A percentile compares a stretch with the other conserved stretches of the same genome.
Conservation (phyloP, 768 basidiomycete species). For the Amanita rubescens region DNA sequence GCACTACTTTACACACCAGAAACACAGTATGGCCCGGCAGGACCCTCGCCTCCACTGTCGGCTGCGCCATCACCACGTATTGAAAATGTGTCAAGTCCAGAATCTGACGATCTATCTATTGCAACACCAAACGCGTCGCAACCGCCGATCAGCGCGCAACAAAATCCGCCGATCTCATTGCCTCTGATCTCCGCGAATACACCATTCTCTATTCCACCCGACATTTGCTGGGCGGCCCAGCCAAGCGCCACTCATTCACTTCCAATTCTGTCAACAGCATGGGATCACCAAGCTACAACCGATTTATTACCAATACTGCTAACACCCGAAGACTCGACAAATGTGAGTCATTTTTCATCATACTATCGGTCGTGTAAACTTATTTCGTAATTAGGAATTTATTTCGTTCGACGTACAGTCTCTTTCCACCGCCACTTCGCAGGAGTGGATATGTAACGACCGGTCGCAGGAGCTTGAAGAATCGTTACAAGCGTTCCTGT, state of each 20-base stretch:
- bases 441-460: slow-evolving; percentile 6
- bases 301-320: background rate
- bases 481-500: slow-evolving; percentile 23
- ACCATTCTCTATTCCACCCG: background rate
- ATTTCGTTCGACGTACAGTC: slow-evolving; percentile 16
- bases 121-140: slow-evolving; percentile 8
- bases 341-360: background rate
- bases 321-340: background rate
- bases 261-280: background rate
- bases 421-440: slow-evolving; percentile 8
- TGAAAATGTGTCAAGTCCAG: slow-evolving; percentile 3
- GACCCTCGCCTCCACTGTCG: slow-evolving; percentile 49
- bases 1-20: slow-evolving; percentile 17
- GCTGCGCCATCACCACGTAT: slow-evolving; percentile 38
- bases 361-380: background rate
- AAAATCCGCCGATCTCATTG: slow-evolving; percentile 4
- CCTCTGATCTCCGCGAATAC: slow-evolving; percentile 2
- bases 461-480: slow-evolving; percentile 13
- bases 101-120: background rate
- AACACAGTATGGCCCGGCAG: slow-evolving; percentile 27
- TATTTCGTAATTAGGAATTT: slow-evolving; percentile 12
- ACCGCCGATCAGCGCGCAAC: slow-evolving; percentile 6
- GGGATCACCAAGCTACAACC: background rate
- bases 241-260: background rate
- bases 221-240: background rate